Base-by-base conservation (phyloP, 1,284 basidiomycete species). In the Agaricales sp. region DNA sequence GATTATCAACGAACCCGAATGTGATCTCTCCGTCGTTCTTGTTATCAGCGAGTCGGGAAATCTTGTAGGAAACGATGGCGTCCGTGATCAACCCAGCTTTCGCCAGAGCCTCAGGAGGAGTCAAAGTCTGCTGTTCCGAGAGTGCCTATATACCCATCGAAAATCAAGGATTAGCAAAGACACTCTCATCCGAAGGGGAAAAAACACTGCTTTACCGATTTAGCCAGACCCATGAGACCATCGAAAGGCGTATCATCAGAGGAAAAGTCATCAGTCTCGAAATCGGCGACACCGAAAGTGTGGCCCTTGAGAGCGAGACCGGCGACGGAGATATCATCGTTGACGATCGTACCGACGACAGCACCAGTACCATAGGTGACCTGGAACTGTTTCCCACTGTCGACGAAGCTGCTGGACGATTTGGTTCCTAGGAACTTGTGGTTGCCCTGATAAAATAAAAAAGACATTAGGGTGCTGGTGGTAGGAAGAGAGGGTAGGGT, bases 221-320 rank as follows among this genome's bases (percentile, higher is more conserved):
- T 80, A 26, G 85, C 84, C 52, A 89, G 68, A 50, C 89, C 85
- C 87, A 96, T 82, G 53, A 94, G 66, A 44, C 92, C 82, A 62
- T 93, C 90, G 56, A 91, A 90, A 0, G 79, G 71, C 25, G 71
- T 69, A 1, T 57, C 54, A 54, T 73, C 56, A 25, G 60, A 62
- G 1, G 79, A 69, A 62, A 91, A 91, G 46, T 90, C 78, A 1
- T 63, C 58, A 43, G 75, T 78, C 63, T 92, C 89, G 21, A 61
- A 50, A 2, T 67, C 70, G 4, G 85, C 78, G 22, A 83, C 79
- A 43, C 91, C 92, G 56, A 94, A 88, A 0, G 73, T 77, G 63
- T 90, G 87, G 1, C 63, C 70, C 11, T 61, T 60, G 24, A 93
- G 68, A 1, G 63, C 59, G 23, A 92, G 67, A 8, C 82, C 85